A percentile compares a stretch with the other conserved stretches of the same genome.
Evolutionary conservation across 768 basidiomycete species (phyloP).

Genomic region (Tulasnella sp.): DNA sequence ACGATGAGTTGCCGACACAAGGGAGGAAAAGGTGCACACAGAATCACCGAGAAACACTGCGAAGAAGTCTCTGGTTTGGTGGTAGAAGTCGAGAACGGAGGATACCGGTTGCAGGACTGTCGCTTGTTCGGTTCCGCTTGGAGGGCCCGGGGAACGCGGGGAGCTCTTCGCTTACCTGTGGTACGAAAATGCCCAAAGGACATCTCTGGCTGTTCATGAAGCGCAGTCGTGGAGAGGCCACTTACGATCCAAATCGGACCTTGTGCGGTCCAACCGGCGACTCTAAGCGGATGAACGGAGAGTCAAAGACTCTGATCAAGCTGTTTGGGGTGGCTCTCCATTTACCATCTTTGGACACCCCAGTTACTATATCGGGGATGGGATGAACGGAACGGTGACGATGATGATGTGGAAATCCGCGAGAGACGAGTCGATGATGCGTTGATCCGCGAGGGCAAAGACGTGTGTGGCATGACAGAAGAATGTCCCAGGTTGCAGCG

Average conservation of each 20-base stretch:
- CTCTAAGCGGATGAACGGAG: neutral
- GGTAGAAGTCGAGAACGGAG: neutral
- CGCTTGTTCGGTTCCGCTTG: neutral
- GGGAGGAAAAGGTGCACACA: neutral
- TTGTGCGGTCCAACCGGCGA: neutral
- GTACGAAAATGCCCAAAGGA: neutral
- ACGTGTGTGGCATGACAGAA: neutral
- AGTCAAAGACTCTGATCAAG: neutral
- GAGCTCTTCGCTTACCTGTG: neutral
- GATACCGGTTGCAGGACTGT: neutral
- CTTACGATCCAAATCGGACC: no score
- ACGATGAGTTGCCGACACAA: neutral
- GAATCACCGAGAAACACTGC: slow-evolving; percentile 4
- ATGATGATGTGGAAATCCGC: neutral
- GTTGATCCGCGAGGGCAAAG: neutral
- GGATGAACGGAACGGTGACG: neutral
- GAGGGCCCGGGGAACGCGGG: neutral
- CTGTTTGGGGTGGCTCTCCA: neutral
- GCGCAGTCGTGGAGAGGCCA: no score
- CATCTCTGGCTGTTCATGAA: neutral
- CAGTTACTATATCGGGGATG: neutral
- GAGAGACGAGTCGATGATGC: neutral
- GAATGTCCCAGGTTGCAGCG: neutral
- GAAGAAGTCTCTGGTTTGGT: neutral
- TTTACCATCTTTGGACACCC: neutral